Evolutionary conservation across 768 basidiomycete genomes (phyloP), one percentile per base, ranked within the genome.

Genomic region (Hemileccinum rubropunctum): DNA sequence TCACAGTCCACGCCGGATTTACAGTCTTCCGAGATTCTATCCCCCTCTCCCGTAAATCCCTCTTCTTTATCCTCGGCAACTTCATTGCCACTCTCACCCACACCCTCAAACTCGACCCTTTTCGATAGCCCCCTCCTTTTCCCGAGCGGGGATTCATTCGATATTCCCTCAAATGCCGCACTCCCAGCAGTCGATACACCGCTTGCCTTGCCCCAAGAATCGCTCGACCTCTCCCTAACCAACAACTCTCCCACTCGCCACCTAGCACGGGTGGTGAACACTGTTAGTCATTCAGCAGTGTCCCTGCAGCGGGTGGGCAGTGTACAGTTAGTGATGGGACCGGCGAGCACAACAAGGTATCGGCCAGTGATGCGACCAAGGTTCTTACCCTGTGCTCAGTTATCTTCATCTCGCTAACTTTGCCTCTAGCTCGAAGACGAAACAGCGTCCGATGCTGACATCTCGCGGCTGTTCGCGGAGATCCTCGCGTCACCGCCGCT

Each of bases 201-300:
- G 56, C 54, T 58, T 41, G 27, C 47, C 34, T 55, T 58, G 44
- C 48, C 57, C 53, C 56, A 56, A 52, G 41, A 63, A 50, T 53
- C 52, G 53, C 65, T 65, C 55, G 59, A 67, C 65, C 62, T 66
- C 57, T 69, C 66, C 57, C 68, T 59, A 67, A 63, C 57, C 42
- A 58, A 54, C 40, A 49, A 68, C 66, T 76, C 84, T 66, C 71
- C 87, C 84, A 88, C 91, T 93, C 83, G 91, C 91, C 91, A 93
- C 85, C 86, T 88, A 86, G 91, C 91, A 93, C 91, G 91, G 91
- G 86, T 93, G 91, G 91, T 81, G 91, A 84, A 79, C 82, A 79
- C 78, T 76, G 77, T 60, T 57, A 68, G 57, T 55, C 58, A 65
- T 71, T 64, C 77, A 62, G 72, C 78, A 77, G 77, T 82, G 84